phyloP scores from a whole-genome alignment of 441 rosid species.

The Sinapis alba region DNA sequence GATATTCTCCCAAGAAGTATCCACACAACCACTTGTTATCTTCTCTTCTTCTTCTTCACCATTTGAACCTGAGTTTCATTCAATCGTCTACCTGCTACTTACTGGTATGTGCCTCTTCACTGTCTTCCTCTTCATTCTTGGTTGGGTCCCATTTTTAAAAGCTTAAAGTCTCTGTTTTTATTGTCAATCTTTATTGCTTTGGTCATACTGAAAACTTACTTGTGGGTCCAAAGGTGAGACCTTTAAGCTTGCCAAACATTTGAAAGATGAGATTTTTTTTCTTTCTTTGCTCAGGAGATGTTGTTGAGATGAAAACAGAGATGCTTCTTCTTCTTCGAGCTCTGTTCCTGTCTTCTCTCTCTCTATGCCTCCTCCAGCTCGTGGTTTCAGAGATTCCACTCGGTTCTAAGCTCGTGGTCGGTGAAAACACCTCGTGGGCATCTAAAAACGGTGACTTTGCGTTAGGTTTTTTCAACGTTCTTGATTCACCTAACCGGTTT shows the following conservation, averaged over 20 bases:
- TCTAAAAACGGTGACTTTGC: slow-evolving; percentile 73
- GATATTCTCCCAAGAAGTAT: slow-evolving; percentile 7
- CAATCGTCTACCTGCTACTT: slow-evolving; percentile 20
- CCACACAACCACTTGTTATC: background rate
- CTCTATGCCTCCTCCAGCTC: slow-evolving; percentile 41
- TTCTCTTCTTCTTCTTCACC: slow-evolving; percentile 8
- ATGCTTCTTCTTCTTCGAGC: slow-evolving; percentile 48
- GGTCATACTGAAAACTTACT: slow-evolving; percentile 41
- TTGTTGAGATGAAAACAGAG: slow-evolving; percentile 33
- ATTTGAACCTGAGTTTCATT: too few relatives aligned
- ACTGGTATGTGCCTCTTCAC: slow-evolving; percentile 39
- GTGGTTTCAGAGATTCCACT: slow-evolving; percentile 59
- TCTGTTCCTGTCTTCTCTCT: slow-evolving; percentile 47
- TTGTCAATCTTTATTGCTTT: slow-evolving; percentile 31
- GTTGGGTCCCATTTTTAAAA: slow-evolving; percentile 53
- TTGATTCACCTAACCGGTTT: slow-evolving; percentile 60
- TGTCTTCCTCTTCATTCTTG: slow-evolving; percentile 37
- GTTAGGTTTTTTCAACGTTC: slow-evolving; percentile 56
- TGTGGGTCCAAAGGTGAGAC: slow-evolving; percentile 39
- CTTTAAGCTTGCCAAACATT: slow-evolving; percentile 45
- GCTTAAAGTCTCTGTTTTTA: slow-evolving; percentile 35
- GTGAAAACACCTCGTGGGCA: slow-evolving; percentile 60
- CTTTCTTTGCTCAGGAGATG: slow-evolving; percentile 22
- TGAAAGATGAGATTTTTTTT: slow-evolving; percentile 2
- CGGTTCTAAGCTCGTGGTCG: slow-evolving; percentile 65